Evolutionary conservation across 2,329 filamentous ascomycete species (phyloP), one percentile per base, ranked within the genome.

Genomic region (Purpureocillium lavendulum): DNA sequence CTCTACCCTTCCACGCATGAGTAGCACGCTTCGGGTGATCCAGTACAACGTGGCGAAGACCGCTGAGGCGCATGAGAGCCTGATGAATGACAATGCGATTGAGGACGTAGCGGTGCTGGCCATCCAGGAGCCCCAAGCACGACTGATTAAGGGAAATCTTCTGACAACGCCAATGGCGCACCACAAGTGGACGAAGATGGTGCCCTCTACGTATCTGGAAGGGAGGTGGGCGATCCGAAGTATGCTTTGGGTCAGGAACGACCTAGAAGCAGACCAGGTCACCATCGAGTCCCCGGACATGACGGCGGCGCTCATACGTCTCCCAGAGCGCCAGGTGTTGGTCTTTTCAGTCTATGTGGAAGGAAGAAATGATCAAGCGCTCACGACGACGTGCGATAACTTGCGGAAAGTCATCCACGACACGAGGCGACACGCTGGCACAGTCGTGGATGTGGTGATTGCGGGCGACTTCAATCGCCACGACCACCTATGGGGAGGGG

Each of bases 1-100:
- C 45, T 52, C 29, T 52, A 47, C 33, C 47, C 40, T 7, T 26
- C 33, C 36, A 35, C 17, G 3, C 1, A 54, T 51, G 37, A 52
- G 21, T 50, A 50, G 29, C 9, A 33, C 39, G n/a, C 30, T 49
- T 24, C 32, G 40, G 26, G 41, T 51, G 4, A 39, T 50, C 26
- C 35, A 46, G 35, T 42, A 45, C 1, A 51, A 49, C n/a, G 32
- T 51, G 2, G 31, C 30, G 36, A 49, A 49, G 38, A 18, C 40
- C 35, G 44, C 18, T 17, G 28, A 33, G 18, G 38, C 48, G 3
- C 33, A 50, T 11, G 30, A 51, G 12, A 51, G 44, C 21, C 33
- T 51, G 13, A 47, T 48, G 33, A 50, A 50, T 13, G 33, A 50
- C 28, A 24, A 50, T 21, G 40, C 40, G 12, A 39, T 48, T 14